A percentile compares a stretch with the other conserved stretches of the same genome.
Conservation (phyloP, 805 yeast genomes). For the Teunomyces tritomae region DNA sequence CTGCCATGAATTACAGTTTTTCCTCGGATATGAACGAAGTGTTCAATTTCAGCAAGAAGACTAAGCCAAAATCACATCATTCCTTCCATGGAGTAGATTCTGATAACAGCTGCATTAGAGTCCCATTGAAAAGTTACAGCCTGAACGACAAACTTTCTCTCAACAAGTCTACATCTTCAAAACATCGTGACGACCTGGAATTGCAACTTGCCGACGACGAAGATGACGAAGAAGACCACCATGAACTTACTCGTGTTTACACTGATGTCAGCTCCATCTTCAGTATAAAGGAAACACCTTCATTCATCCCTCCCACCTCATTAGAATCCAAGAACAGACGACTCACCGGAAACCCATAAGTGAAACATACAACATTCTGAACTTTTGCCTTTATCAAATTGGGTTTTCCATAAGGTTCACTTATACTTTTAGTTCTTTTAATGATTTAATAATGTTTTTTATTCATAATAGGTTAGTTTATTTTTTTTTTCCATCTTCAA, state of each 20-base stretch:
- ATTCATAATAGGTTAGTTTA: too few species aligned
- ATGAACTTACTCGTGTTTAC: conserved; percentile 18
- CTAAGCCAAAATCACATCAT: background rate
- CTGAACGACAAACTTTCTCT: background rate
- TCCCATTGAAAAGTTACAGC: conserved; percentile 3
- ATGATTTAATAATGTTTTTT: background rate
- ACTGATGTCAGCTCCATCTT: conserved; percentile 29
- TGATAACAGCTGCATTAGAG: background rate
- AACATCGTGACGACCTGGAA: background rate
- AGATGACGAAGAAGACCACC: conserved; percentile 12
- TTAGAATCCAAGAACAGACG: background rate
- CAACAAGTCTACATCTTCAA: background rate
- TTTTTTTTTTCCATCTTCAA: too few species aligned
- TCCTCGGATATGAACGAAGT: conserved; percentile 14
- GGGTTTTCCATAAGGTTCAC: background rate
- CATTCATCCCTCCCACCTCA: conserved; percentile 4
- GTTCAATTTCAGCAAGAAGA: conserved; percentile 12
- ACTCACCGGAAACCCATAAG: background rate
- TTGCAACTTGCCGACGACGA: background rate
- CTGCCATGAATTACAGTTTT: conserved; percentile 8
- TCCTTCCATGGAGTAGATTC: conserved; percentile 4
- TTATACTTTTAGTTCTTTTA: background rate
- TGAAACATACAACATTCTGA: background rate
- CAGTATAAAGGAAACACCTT: conserved; percentile 15
- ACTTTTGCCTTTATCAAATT: background rate